Percentiles rank a stretch among this genome's conserved stretches.
Evolutionary conservation across 2,329 filamentous ascomycete species (phyloP).

Genomic region (Hymenoscyphus infarciens): DNA sequence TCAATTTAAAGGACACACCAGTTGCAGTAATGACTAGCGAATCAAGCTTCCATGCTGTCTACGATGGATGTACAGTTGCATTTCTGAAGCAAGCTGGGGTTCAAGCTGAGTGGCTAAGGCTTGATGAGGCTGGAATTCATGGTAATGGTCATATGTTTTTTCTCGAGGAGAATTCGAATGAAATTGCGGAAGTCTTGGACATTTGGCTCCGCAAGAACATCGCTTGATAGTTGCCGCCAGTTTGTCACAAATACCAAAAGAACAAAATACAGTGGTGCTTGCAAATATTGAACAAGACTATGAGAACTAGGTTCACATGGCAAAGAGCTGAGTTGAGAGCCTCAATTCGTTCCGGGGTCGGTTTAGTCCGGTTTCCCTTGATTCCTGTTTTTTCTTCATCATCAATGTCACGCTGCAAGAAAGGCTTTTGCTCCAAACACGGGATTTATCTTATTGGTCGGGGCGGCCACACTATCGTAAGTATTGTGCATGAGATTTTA

Average conservation of each 20-base stretch:
- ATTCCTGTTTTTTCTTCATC: no score
- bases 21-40: conserved; percentile 42
- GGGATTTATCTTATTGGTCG: no score
- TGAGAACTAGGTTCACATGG: no score
- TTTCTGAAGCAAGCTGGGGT: conserved; percentile 45
- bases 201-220: conserved; percentile 28
- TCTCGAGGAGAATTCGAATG: conserved; percentile 46
- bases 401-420: no score
- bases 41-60: conserved; percentile 44
- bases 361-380: no score
- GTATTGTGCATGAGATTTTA: no score
- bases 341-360: no score
- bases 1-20: conserved; percentile 37
- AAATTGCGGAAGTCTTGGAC: conserved; percentile 36
- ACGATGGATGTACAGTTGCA: conserved; percentile 43
- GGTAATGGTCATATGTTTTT: conserved; percentile 49
- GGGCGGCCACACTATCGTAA: no score
- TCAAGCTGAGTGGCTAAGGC: conserved; percentile 36
- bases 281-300: no score
- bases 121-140: conserved; percentile 39
- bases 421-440: no score
- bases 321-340: no score
- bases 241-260: neutral
- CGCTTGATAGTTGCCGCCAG: neutral
- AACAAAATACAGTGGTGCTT: no score